These are phyloP conservation scores for Saccharomycopsis malanga DNA, from an alignment of 805 yeast species.

Conservation along the genomic window DNA sequence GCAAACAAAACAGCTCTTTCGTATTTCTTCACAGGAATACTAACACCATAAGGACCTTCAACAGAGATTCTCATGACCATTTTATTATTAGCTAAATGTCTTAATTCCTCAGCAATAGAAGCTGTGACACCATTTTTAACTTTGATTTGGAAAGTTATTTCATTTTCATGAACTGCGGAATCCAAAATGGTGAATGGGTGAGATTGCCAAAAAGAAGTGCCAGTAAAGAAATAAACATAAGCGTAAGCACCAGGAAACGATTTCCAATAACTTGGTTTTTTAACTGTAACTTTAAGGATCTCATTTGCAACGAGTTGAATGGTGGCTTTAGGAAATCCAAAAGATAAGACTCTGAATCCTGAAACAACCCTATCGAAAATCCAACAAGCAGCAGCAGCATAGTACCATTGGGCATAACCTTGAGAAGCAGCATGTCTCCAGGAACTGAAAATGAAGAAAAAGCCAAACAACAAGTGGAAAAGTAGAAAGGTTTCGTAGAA, in stretches of 20 bases:
- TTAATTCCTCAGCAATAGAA: conserved; percentile 31
- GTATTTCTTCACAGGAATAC: conserved; percentile 33
- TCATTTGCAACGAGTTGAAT: conserved; percentile 31
- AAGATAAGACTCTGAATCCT: conserved; percentile 43
- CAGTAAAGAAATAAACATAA: conserved; percentile 49
- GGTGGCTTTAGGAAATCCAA: conserved; percentile 40
- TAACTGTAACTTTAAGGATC: conserved; percentile 37
- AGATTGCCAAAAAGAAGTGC: conserved; percentile 55
- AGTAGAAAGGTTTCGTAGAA: conserved; percentile 55
- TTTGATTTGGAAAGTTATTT: conserved; percentile 39
- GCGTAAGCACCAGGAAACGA: conserved; percentile 50
- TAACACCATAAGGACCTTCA: conserved; percentile 60
- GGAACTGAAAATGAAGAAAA: conserved; percentile 44
- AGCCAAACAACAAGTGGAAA: conserved; percentile 51
- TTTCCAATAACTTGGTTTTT: conserved; percentile 41
- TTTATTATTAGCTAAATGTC: conserved; percentile 25
- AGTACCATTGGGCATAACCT: conserved; percentile 46
- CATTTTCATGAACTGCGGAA: conserved; percentile 32
- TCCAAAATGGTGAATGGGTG: conserved; percentile 64
- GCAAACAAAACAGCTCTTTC: conserved; percentile 38
- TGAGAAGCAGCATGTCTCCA: conserved; percentile 52
- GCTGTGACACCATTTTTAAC: conserved; percentile 54
- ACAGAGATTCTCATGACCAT: conserved; percentile 34
- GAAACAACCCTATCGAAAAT: conserved; percentile 56
- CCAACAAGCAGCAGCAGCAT: conserved; percentile 62